phyloP scores from a whole-genome alignment of 1,284 basidiomycete species.

The Boletus smithii region DNA sequence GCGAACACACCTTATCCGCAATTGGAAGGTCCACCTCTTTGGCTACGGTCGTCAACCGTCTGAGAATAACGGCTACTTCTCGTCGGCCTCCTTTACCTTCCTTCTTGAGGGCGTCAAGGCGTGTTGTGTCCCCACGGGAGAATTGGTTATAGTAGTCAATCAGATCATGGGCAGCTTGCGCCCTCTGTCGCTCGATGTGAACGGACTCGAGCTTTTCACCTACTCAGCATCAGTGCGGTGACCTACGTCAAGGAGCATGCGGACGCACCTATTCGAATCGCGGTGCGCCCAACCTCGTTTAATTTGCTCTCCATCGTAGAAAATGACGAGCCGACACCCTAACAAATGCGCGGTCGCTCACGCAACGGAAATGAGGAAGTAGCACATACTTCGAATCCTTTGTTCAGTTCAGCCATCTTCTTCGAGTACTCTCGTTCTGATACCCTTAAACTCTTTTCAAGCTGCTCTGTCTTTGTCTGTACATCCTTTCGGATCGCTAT shows the following conservation, averaged over 20 bases:
- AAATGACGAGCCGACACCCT: slow-evolving; percentile 84
- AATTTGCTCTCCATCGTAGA: slow-evolving; percentile 83
- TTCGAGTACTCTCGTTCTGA: slow-evolving; percentile 93
- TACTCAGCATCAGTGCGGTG: slow-evolving; percentile 30
- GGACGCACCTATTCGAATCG: slow-evolving; percentile 83
- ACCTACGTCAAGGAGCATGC: slow-evolving; percentile 4
- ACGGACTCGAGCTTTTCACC: slow-evolving; percentile 96
- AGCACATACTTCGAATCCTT: slow-evolving; percentile 79
- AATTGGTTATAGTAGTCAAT: slow-evolving; percentile 95
- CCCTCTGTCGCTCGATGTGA: slow-evolving; percentile 88
- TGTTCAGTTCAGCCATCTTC: slow-evolving; percentile 88
- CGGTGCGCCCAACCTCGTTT: slow-evolving; percentile 91
- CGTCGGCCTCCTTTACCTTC: slow-evolving; percentile 84
- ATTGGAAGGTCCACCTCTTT: slow-evolving; percentile 88
- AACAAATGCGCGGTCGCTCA: slow-evolving; percentile 11
- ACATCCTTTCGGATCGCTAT: slow-evolving; percentile 85
- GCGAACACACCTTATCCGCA: slow-evolving; percentile 64
- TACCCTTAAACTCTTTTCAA: slow-evolving; percentile 88
- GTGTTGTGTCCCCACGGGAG: slow-evolving; percentile 77
- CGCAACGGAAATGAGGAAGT: background rate
- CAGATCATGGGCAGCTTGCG: slow-evolving; percentile 92
- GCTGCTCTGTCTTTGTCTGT: slow-evolving; percentile 82
- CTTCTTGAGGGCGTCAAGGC: slow-evolving; percentile 79
- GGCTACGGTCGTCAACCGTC: slow-evolving; percentile 84
- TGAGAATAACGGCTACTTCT: slow-evolving; percentile 86